Evolutionary conservation across 2,329 filamentous ascomycete genomes (phyloP), one percentile per base, ranked within the genome.

Genomic region (Blumeriella jaapii): DNA sequence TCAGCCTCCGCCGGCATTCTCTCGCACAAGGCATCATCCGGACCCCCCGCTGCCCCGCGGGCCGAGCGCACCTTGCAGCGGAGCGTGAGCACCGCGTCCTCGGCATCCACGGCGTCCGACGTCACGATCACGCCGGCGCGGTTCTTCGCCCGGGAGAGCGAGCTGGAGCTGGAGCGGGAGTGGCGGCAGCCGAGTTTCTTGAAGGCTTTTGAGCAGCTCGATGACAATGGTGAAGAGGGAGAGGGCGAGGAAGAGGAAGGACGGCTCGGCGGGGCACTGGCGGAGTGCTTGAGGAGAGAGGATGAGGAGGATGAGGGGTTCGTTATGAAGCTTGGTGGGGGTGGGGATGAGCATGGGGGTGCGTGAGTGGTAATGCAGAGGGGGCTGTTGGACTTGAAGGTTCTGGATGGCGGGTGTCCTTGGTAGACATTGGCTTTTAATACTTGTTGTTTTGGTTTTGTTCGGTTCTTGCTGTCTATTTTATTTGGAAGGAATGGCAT

Each of bases 131-230:
- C 67, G 0, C 66, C 68, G 6, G 61, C 65, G 12, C 53, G 54
- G n/a, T n/a, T n/a, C 15, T 64, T 59, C 36, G 60, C 61, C 1
- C 50, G 58, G 28, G 45, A 57, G 35, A 48, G 42, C 45, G 24
- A 32, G 30, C 6, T 55, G 19, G 55, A 61, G 34, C 55, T 53
- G 32, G 24, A 32, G 30, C 6, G 55, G 19, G 55, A 61, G 34
- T 55, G 54, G 32, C 54, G 58, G 29, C 63, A 60, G 15, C 68
- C 71, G 0, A 61, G 65, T 2, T 76, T 77, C 47, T 56, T 74
- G 28, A 67, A 65, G 10, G 71, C 77, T 14, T 78, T 78, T 48
- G 66, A 74, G 15, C 65, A 74, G 15, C 54, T 55, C 3, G 60
- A 63, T 14, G 63, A 64, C 3, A 64, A 67, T 5, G 61, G 65